These are phyloP conservation scores for Pezicula neosporulosa DNA, from an alignment of 2,329 filamentous ascomycete species.

Conservation along the genomic window DNA sequence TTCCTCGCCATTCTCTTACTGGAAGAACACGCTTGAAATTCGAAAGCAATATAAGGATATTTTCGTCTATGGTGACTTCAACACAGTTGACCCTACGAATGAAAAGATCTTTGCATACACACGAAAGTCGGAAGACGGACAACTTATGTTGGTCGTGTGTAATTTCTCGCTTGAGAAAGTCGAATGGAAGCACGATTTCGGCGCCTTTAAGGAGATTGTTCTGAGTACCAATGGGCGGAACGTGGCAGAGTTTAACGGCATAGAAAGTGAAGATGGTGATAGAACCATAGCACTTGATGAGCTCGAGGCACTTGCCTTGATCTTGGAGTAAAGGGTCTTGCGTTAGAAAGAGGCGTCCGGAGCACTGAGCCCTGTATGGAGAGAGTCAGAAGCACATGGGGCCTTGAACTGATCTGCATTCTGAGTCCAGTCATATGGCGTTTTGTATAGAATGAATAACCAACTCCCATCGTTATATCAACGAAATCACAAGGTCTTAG, in stretches of 20 bases:
- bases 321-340: not conserved
- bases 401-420: not conserved
- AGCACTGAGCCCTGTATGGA: not conserved
- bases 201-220: not conserved
- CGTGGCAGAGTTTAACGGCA: not conserved
- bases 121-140: constrained; percentile 7
- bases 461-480: not conserved
- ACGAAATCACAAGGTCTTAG: no score
- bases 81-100: constrained; percentile 45
- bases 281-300: not conserved
- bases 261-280: no score
- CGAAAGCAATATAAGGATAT: constrained; percentile 59
- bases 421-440: not conserved
- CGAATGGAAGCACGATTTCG: not conserved
- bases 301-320: not conserved
- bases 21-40: constrained; percentile 52
- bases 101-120: constrained; percentile 53
- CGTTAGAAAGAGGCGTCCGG: no score
- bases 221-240: not conserved
- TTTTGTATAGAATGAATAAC: not conserved
- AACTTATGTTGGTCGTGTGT: not conserved
- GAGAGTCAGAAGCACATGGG: not conserved
- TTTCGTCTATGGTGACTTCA: constrained; percentile 66
- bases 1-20: constrained; percentile 57
- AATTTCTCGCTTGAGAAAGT: not conserved